Evolutionary conservation across 352 stramenopile species (phyloP), one percentile per base, ranked within the genome.

Genomic region (Saprolegnia parasitica): DNA sequence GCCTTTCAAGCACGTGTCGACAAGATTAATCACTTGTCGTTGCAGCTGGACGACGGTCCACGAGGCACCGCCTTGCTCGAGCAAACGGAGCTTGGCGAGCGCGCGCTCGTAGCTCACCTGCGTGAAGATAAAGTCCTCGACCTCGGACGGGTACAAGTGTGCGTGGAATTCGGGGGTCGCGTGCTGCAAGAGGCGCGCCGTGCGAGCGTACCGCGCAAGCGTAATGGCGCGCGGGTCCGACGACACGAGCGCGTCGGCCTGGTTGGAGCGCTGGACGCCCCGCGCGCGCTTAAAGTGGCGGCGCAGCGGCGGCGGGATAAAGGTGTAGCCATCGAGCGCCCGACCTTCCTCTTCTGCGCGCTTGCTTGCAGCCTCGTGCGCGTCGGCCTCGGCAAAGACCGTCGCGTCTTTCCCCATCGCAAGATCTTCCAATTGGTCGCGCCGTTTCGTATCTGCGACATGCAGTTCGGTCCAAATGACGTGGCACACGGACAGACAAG

Each of bases 41-140:
- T 91, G 82, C 0, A 78, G 60, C 62, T 93, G 85, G 0, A 90
- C 72, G 32, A 91, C 64, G 21, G 81, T 91, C 0, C 74, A 6
- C 62, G 71, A 78, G 47, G 0, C 18, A 23, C 16, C 26, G 18
- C 73, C 45, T 35, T 61, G 9, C 29, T 70, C 63, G 26, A 70
- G 88, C 13, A 72, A 66, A 9, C 77, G 74, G 6, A 93, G 70
- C 1, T 76, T 66, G 29, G 56, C 47, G 0, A 84, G 47, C 23
- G 78, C 76, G 21, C 77, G 73, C 21, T 76, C 70, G 42, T 86
- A 87, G 9, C 79, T 81, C 73, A 86, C 83, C 37, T 78, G 78
- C 68, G 81, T 78, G 2, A 78, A 85, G 56, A 91, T 78, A 5
- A 66, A 68, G 20, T 72, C 71, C 49, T 93, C 85, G 13, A 88